Evolutionary conservation across 2,329 filamentous ascomycete genomes (phyloP).

Genomic region (Hyphodiscus sp.): DNA sequence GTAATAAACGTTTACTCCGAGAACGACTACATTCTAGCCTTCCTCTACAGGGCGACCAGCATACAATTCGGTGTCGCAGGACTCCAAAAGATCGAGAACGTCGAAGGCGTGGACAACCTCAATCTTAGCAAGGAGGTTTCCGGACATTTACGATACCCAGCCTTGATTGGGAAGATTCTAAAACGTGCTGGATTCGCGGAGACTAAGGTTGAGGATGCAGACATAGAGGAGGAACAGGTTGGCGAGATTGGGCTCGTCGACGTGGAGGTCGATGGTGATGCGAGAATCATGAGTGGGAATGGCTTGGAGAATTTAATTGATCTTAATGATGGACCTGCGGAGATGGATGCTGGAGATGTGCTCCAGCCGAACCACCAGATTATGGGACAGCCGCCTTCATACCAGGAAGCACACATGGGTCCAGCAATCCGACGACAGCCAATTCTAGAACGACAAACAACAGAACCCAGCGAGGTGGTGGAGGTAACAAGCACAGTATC

Average conservation of each 20-base stretch:
- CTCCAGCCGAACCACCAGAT: too few species aligned
- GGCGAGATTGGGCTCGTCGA: conserved; percentile 30
- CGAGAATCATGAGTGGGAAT: background rate
- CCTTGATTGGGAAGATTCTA: conserved; percentile 59
- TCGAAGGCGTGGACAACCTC: conserved; percentile 51
- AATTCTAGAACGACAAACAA: too few species aligned
- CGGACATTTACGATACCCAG: conserved; percentile 64
- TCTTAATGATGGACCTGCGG: background rate
- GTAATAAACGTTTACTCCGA: conserved; percentile 88
- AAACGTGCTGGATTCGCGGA: conserved; percentile 61
- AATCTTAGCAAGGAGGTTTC: conserved; percentile 55
- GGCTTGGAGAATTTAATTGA: conserved; percentile 4
- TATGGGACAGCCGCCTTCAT: too few species aligned
- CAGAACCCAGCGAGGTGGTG: background rate
- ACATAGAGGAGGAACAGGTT: conserved; percentile 32
- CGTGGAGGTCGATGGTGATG: conserved; percentile 2
- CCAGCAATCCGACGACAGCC: too few species aligned
- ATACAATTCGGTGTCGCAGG: conserved; percentile 81
- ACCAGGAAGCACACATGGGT: background rate
- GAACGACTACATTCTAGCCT: conserved; percentile 81
- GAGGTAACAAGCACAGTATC: background rate
- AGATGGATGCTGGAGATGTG: too few species aligned
- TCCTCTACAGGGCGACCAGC: conserved; percentile 77
- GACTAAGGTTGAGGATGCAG: conserved; percentile 38
- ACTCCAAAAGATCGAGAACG: conserved; percentile 64